phyloP scores from a whole-genome alignment of 2,329 filamentous ascomycete genomes.

The Byssoonygena ceratinophila region DNA sequence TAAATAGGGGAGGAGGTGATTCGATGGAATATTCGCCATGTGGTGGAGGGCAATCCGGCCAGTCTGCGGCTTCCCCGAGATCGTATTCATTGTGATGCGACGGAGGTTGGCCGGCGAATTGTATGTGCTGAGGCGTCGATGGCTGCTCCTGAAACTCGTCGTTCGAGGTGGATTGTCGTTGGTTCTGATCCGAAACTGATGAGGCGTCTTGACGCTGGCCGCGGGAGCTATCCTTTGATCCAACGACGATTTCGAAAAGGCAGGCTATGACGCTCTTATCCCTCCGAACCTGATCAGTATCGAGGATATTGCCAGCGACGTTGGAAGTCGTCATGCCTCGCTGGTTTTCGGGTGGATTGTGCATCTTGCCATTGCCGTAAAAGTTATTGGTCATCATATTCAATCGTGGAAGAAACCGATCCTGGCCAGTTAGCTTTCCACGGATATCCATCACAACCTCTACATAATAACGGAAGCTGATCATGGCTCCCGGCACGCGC shows the following conservation, averaged over 20 bases:
- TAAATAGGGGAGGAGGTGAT: slow-evolving; percentile 8
- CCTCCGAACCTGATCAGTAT: slow-evolving; percentile 73
- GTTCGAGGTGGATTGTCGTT: background rate
- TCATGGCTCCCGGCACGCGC: slow-evolving; percentile 82
- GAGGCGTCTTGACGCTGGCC: slow-evolving; percentile 32
- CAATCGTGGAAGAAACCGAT: slow-evolving; percentile 50
- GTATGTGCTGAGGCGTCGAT: slow-evolving; percentile 2
- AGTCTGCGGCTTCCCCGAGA: background rate
- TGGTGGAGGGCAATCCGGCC: background rate
- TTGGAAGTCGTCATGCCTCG: slow-evolving; percentile 30
- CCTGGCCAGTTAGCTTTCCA: slow-evolving; percentile 68
- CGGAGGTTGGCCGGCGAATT: slow-evolving; percentile 1
- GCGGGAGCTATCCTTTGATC: slow-evolving; percentile 65
- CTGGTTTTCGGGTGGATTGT: slow-evolving; percentile 26
- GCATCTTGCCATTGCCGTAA: slow-evolving; percentile 31
- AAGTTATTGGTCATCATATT: slow-evolving; percentile 43
- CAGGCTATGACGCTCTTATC: slow-evolving; percentile 88
- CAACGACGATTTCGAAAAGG: slow-evolving; percentile 75
- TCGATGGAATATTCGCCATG: background rate
- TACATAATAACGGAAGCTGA: slow-evolving; percentile 86
- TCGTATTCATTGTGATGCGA: slow-evolving; percentile 2
- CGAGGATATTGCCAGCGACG: slow-evolving; percentile 57
- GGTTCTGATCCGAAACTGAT: slow-evolving; percentile 23
- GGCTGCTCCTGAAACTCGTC: slow-evolving; percentile 5
- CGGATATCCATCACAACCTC: slow-evolving; percentile 90